Base-by-base conservation (phyloP, 1,284 basidiomycete species). In the Malassezia caprae region DNA sequence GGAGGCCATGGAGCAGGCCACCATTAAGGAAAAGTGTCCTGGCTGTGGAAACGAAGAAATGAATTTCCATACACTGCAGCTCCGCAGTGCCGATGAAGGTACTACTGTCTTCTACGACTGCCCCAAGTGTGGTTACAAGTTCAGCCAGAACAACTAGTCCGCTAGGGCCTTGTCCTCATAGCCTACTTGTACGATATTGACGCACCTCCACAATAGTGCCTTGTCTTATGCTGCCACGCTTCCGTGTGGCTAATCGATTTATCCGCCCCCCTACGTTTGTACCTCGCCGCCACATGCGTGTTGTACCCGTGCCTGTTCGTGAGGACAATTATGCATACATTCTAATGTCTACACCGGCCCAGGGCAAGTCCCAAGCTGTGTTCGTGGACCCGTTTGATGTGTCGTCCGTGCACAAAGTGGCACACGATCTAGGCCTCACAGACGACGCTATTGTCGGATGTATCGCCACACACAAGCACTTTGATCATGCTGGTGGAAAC, bases 11-110 rank as follows among this genome's bases (percentile, higher is more conserved):
- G 59, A 70, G 31, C 53, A 59, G 50, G 66, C 64, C 13, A 68
- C 94, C 87, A 87, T 90, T 32, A 84, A 87, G 51, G 93, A 96
- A 76, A 86, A 86, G 76, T 98, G 94, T 73, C 89, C 89, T 0
- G 82, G 82, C 48, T 98, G 93, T 69, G 88, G 88, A 10, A 66
- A 73, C 48, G 68, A 74, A 35, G 74, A 77, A 58, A 75, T 77
- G 75, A 67, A 67, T 51, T 77, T 76, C 64, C 71, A 76, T 59
- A 77, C 76, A n/a, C 69, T 77, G 48, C 77, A 78, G 63, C 58
- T 77, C 32, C 65, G 77, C 23, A 74, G 70, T 27, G 77, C 77
- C 10, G 76, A 77, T 56, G 76, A 77, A 60, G 76, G 76, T 48
- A 64, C 65, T 39, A 75, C 73, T 19, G 68, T 75, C 37, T 75